Evolutionary conservation across 139 green algal species (phyloP).

Genomic region (Micractinium sp.): DNA sequence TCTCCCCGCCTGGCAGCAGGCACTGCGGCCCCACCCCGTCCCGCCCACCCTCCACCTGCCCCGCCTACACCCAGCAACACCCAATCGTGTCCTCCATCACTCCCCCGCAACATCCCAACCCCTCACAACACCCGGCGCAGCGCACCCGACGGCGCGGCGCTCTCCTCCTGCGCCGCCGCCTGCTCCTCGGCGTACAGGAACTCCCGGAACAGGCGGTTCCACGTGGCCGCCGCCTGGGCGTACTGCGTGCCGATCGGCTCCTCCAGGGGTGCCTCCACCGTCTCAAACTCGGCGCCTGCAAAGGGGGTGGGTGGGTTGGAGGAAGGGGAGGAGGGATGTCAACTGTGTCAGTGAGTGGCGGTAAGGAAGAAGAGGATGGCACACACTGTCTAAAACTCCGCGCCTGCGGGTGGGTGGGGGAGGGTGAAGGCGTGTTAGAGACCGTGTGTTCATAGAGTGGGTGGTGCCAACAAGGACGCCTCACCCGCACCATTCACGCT

Average conservation of each 20-base stretch:
- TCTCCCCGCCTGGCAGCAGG: no score
- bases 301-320: no score
- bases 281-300: constrained; percentile 78
- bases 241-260: constrained; percentile 42
- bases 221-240: constrained; percentile 35
- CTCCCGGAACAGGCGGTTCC: constrained; percentile 48
- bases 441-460: no score
- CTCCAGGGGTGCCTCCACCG: constrained; percentile 67
- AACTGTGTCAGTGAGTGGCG: no score
- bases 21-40: no score
- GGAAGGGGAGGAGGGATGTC: not conserved
- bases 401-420: not conserved
- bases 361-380: no score
- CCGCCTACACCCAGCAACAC: not conserved
- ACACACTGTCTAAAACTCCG: no score
- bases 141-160: not conserved
- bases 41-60: not conserved
- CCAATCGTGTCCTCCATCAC: not conserved
- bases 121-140: not conserved
- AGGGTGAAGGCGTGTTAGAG: no score
- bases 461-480: no score
- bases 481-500: no score
- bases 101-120: not conserved
- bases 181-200: constrained; percentile 27
- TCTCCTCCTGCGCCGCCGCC: not conserved